Conservation (phyloP, 768 basidiomycete genomes). For the Panaeolus cyanescens region DNA sequence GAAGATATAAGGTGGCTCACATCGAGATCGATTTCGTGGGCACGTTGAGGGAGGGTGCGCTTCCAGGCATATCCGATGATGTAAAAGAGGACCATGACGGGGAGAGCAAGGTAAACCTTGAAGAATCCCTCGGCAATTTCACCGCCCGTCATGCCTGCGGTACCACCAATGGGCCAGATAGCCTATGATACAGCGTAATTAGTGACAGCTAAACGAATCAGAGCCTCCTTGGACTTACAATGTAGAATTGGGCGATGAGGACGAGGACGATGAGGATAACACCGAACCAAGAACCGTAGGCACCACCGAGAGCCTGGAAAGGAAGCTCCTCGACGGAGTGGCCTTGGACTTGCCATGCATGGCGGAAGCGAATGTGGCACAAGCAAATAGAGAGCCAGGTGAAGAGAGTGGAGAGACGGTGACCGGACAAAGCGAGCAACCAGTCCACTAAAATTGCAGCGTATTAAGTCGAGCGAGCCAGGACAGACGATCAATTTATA, state of each 20-base stretch:
- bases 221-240: conserved; percentile 20
- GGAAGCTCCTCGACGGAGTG: conserved; percentile 47
- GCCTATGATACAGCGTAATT: conserved; percentile 3
- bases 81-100: conserved; percentile 42
- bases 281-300: conserved; percentile 48
- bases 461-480: conserved; percentile 37
- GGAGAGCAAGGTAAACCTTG: conserved; percentile 41
- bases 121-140: conserved; percentile 40
- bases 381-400: conserved; percentile 47
- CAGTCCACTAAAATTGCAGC: conserved; percentile 33
- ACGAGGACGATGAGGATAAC: conserved; percentile 40
- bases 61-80: conserved; percentile 41
- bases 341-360: conserved; percentile 46
- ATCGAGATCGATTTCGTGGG: conserved; percentile 43
- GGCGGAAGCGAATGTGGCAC: conserved; percentile 50
- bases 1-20: neutral
- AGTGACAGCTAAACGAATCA: neutral
- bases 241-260: conserved; percentile 47
- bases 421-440: conserved; percentile 45
- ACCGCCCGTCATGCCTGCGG: conserved; percentile 14
- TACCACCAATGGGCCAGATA: conserved; percentile 42
- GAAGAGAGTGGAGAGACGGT: conserved; percentile 48
- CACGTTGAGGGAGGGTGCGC: conserved; percentile 35
- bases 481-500: neutral
- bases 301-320: conserved; percentile 43